phyloP scores from a whole-genome alignment of 345 rosid genomes.

The Camelina neglecta region DNA sequence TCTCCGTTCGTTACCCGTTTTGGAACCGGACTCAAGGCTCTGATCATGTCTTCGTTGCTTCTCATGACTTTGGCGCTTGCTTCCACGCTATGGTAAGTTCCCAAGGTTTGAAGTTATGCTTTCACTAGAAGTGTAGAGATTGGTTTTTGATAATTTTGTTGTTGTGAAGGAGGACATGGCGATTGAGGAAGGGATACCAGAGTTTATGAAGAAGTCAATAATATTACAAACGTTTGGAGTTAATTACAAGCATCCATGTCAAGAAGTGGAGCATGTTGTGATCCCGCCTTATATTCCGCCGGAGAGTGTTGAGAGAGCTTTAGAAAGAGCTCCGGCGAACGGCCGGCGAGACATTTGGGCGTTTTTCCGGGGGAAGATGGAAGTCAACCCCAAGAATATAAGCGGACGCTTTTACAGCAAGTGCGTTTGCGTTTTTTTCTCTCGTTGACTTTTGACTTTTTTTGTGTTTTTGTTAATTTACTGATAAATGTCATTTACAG shows the following conservation, averaged over 20 bases:
- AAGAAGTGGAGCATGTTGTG: constrained; percentile 75
- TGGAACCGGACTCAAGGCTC: constrained; percentile 87
- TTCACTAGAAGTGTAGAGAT: too few species aligned
- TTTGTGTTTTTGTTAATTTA: not conserved
- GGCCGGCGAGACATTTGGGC: constrained; percentile 78
- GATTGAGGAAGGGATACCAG: constrained; percentile 77
- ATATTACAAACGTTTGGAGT: constrained; percentile 94
- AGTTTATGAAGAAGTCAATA: constrained; percentile 78
- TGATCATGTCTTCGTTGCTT: constrained; percentile 91
- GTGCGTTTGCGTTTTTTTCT: constrained; percentile 47
- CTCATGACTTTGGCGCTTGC: constrained; percentile 95
- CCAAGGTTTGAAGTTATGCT: too few species aligned
- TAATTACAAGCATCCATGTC: constrained; percentile 83
- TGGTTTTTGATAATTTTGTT: not conserved
- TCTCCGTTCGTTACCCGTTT: constrained; percentile 63
- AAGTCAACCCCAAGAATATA: constrained; percentile 91
- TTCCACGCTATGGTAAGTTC: constrained; percentile 82
- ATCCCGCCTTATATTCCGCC: constrained; percentile 94
- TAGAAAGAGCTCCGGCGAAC: constrained; percentile 49
- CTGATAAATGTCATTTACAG: constrained; percentile 44
- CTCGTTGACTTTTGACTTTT: constrained; percentile 21
- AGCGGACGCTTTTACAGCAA: constrained; percentile 93
- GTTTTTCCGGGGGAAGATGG: constrained; percentile 96
- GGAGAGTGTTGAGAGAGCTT: constrained; percentile 56
- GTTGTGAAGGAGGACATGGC: constrained; percentile 78